phyloP scores from a whole-genome alignment of 2,329 filamentous ascomycete genomes.

The Aspergillus transmontanensis region DNA sequence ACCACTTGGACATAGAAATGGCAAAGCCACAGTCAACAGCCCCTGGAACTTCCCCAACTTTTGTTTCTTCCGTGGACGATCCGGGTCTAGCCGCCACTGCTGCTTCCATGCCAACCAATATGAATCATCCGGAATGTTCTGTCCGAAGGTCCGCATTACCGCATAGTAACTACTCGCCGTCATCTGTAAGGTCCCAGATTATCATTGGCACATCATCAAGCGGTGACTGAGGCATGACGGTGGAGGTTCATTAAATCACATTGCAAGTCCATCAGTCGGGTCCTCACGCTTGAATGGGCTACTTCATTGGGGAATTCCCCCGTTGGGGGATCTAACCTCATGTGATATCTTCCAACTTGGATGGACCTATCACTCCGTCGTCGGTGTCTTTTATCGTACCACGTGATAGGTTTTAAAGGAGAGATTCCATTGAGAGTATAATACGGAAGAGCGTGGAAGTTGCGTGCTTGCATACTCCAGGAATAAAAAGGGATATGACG shows the following conservation, averaged over 20 bases:
- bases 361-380: background rate
- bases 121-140: slow-evolving; percentile 1
- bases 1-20: background rate
- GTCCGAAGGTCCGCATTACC: slow-evolving; percentile 7
- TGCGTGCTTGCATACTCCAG: background rate
- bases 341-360: background rate
- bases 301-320: background rate
- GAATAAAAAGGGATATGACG: background rate
- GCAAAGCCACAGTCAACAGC: background rate
- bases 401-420: background rate
- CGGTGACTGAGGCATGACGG: slow-evolving; percentile 18
- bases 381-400: background rate
- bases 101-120: background rate
- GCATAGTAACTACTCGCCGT: slow-evolving; percentile 10
- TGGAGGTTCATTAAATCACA: background rate
- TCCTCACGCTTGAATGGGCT: background rate
- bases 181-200: slow-evolving; percentile 20
- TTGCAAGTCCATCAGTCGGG: background rate
- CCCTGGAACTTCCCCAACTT: background rate
- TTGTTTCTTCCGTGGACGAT: slow-evolving; percentile 1
- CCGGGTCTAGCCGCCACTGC: slow-evolving; percentile 8
- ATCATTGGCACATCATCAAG: slow-evolving; percentile 12
- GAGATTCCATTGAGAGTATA: background rate
- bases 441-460: background rate
- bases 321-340: background rate